These are phyloP conservation scores for Sugiyamaella marilandica DNA, from an alignment of 805 yeast species.

Conservation along the genomic window DNA sequence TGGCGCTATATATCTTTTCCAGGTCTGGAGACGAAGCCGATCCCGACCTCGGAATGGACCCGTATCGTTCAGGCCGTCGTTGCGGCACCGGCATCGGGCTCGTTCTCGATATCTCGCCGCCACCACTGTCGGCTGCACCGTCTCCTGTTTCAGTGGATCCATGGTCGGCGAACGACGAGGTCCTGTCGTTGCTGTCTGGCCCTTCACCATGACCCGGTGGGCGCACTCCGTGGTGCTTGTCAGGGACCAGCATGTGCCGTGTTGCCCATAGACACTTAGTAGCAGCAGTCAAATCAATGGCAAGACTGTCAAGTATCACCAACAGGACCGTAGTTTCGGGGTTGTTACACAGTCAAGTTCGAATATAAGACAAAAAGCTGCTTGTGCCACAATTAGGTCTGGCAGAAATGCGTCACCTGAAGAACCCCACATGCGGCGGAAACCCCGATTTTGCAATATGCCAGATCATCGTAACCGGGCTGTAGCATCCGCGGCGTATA, in stretches of 20 bases:
- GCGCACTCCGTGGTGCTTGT: neutral
- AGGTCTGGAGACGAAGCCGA: neutral
- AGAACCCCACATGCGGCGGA: neutral
- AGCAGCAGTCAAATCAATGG: neutral
- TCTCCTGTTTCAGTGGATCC: neutral
- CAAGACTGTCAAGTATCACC: neutral
- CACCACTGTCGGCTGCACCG: neutral
- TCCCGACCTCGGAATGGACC: neutral
- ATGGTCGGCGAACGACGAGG: neutral
- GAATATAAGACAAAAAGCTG: neutral
- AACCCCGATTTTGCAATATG: neutral
- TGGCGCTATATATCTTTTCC: neutral
- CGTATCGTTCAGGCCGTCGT: neutral
- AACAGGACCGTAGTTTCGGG: neutral
- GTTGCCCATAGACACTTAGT: neutral
- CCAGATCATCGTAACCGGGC: neutral
- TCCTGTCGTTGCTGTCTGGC: neutral
- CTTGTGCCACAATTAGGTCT: neutral
- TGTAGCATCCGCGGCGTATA: too few species aligned
- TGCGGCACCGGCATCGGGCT: neutral
- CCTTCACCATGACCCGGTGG: neutral
- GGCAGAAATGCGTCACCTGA: neutral
- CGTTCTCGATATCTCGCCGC: neutral
- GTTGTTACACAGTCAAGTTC: neutral
- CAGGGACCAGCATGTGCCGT: neutral